Percentiles rank a stretch among this genome's conserved stretches.
phyloP scores from a whole-genome alignment of 768 basidiomycete genomes.

The Leccinum longicurvipes region DNA sequence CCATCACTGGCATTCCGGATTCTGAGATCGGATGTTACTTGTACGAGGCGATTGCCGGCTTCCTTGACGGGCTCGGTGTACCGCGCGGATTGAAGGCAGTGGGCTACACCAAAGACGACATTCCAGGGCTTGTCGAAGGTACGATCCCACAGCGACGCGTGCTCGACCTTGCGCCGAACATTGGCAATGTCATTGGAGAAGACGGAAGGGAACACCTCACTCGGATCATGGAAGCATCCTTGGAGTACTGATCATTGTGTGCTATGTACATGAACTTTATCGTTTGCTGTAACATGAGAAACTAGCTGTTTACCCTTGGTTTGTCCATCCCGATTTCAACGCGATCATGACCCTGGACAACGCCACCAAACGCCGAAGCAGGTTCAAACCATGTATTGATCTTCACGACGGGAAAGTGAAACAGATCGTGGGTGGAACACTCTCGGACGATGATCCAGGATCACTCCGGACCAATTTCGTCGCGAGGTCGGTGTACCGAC shows the following conservation, averaged over 20 bases:
- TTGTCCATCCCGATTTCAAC: not conserved
- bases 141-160: constrained; percentile 91
- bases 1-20: constrained; percentile 71
- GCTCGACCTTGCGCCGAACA: constrained; percentile 87
- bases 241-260: constrained; percentile 56
- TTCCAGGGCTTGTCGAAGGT: constrained; percentile 79
- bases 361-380: constrained; percentile 31
- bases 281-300: constrained; percentile 10
- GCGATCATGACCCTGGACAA: not conserved
- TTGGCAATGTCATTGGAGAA: constrained; percentile 77
- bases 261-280: not conserved
- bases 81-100: constrained; percentile 84
- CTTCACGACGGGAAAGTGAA: constrained; percentile 95
- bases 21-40: constrained; percentile 74
- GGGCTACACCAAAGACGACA: constrained; percentile 66
- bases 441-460: constrained; percentile 63
- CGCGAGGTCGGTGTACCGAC: constrained; percentile 53
- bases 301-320: not conserved
- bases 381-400: constrained; percentile 94
- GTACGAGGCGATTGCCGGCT: constrained; percentile 83
- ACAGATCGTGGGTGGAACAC: constrained; percentile 95
- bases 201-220: constrained; percentile 83
- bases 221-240: constrained; percentile 72
- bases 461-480: constrained; percentile 86
- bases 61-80: constrained; percentile 80